These are phyloP conservation scores for Cercospora sojina DNA, from an alignment of 2,329 filamentous ascomycete species.

Conservation along the genomic window DNA sequence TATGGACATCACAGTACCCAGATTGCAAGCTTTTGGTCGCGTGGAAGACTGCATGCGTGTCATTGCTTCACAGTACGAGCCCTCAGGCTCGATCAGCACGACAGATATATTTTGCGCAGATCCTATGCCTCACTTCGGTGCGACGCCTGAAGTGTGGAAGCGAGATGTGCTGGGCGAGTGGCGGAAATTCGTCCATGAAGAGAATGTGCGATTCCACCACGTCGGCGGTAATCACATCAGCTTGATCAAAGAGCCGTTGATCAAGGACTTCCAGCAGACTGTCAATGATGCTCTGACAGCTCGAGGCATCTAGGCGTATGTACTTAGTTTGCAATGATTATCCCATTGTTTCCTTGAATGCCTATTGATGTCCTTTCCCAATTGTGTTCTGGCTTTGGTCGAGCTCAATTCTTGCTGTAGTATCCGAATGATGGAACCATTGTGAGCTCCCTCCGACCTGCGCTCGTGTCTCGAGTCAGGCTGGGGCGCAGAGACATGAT, in stretches of 20 bases:
- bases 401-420: neutral
- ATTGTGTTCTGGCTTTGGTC: neutral
- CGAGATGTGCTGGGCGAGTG: conserved; percentile 24
- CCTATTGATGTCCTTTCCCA: neutral
- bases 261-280: conserved; percentile 18
- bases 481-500: neutral
- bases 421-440: neutral
- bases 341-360: neutral
- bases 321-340: neutral
- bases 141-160: conserved; percentile 20
- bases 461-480: neutral
- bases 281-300: conserved; percentile 20
- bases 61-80: conserved; percentile 23
- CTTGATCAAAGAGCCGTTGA: conserved; percentile 21
- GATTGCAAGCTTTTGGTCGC: conserved; percentile 24
- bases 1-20: conserved; percentile 25
- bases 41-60: conserved; percentile 27
- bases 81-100: conserved; percentile 16
- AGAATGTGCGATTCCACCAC: conserved; percentile 22
- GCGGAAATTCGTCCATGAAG: conserved; percentile 14
- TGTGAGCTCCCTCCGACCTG: neutral
- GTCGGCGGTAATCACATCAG: conserved; percentile 25
- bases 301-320: conserved; percentile 10
- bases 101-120: conserved; percentile 25
- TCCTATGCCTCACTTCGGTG: conserved; percentile 26